Evolutionary conservation across 352 stramenopile genomes (phyloP).

Genomic region (Phytophthora cryptogea): DNA sequence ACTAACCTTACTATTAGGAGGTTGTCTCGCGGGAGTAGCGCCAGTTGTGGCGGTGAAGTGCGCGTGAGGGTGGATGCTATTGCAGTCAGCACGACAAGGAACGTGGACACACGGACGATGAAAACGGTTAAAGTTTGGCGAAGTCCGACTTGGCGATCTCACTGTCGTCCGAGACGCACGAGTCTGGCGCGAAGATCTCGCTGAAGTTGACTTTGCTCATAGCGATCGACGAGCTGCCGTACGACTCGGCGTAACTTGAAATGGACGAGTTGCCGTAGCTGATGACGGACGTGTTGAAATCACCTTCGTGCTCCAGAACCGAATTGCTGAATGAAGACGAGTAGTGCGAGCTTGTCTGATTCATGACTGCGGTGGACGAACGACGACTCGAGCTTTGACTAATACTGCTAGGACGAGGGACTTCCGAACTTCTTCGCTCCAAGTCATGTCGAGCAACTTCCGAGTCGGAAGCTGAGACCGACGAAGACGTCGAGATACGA

Average conservation of each 20-base stretch:
- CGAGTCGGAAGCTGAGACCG: constrained; percentile 42
- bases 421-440: constrained; percentile 18
- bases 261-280: constrained; percentile 39
- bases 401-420: constrained; percentile 12
- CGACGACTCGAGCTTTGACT: constrained; percentile 33
- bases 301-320: constrained; percentile 21
- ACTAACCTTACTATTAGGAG: constrained; percentile 12
- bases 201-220: constrained; percentile 77
- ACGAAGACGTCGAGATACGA: constrained; percentile 56
- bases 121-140: constrained; percentile 54
- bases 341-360: constrained; percentile 31
- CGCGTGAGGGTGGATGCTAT: constrained; percentile 10
- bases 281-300: constrained; percentile 30
- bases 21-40: constrained; percentile 31
- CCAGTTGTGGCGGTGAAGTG: constrained; percentile 7
- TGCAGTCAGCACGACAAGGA: constrained; percentile 20
- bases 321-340: constrained; percentile 37
- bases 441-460: constrained; percentile 39
- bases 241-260: constrained; percentile 44
- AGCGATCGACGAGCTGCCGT: constrained; percentile 52
- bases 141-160: constrained; percentile 53
- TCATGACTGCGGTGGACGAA: constrained; percentile 57
- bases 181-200: constrained; percentile 53
- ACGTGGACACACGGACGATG: constrained; percentile 20
- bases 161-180: constrained; percentile 42